Conservation (phyloP, 1,139 yeast species). For the Kurtzmaniella quercitrusa region DNA sequence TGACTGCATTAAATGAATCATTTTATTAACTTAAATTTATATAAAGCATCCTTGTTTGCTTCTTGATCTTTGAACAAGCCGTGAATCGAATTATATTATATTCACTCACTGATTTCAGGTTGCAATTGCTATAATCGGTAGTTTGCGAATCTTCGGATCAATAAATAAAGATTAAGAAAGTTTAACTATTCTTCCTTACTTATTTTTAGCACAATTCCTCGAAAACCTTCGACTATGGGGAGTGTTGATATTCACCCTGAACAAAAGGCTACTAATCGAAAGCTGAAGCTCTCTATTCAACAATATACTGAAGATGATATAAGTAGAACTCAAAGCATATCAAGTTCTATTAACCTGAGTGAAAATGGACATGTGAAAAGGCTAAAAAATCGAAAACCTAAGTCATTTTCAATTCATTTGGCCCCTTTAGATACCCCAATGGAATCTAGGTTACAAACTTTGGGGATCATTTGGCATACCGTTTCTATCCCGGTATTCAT, state of each 20-base stretch:
- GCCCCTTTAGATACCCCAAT: conserved; percentile 58
- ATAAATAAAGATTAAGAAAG: not conserved
- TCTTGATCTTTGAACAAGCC: too few species aligned
- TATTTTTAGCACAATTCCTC: not conserved
- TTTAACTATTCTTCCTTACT: not conserved
- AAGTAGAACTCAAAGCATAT: not conserved
- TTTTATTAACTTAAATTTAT: too few species aligned
- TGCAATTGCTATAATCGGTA: conserved; percentile 21
- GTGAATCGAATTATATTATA: too few species aligned
- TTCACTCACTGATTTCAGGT: conserved; percentile 70
- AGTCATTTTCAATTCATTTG: conserved; percentile 19
- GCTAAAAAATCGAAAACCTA: not conserved
- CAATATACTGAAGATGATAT: not conserved
- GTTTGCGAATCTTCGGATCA: not conserved
- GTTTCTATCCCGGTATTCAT: conserved; percentile 62
- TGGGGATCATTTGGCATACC: conserved; percentile 74
- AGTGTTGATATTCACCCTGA: not conserved
- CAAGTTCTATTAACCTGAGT: not conserved
- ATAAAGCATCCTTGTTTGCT: not conserved
- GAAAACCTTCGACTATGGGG: not conserved
- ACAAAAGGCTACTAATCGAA: not conserved
- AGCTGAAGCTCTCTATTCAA: not conserved
- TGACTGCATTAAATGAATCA: too few species aligned
- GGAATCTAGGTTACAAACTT: conserved; percentile 60
- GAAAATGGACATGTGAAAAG: not conserved